Base-by-base conservation (phyloP, 306 rosid genomes). In the Ceratonia siliqua region DNA sequence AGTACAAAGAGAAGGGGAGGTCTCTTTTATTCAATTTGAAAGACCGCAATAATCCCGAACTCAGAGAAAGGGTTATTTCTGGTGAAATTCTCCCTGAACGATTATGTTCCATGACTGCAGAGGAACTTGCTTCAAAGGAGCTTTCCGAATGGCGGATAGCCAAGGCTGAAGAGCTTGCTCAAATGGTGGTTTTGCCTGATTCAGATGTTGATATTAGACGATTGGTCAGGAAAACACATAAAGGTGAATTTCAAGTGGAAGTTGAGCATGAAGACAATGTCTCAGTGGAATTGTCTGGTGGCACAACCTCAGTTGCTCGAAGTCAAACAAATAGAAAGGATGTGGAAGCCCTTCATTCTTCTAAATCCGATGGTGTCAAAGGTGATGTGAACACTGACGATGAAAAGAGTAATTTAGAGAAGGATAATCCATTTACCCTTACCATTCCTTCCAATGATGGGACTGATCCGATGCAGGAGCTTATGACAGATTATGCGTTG, bases 61-160 rank as follows among this genome's bases (percentile, higher is more conserved):
- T 94, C 21, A 82, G 96, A 68, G 97, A 94, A 82, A 85, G 92
- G 81, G 98, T 94, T 74, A 85, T 91, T 92, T 84, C 83, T 15
- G 96, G 98, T 15, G 88, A 87, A 76, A 91, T 94, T 64, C 72
- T 75, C 15, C 97, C 98, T 5, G 90, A 84, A 35, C 86, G 87
- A 12, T 81, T 94, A 33, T 94, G 98, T 77, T 88, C 96, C 22
- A 94, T 94, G 98, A 88, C 92, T 58, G 97, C 98, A 0, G 98
- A 94, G 84, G 98, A 94, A 66, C 98, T 94, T 82, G 98, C 98
- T 70, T 94, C 98, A 5, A 87, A 94, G 83, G 97, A 94, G 90
- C 98, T 94, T 75, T 88, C 97, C 53, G 78, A 94, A 82, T 94
- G 98, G 98, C 87, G 98, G 82, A 88, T 88, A 89, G 98, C 98